A percentile compares a stretch with the other conserved stretches of the same genome.
These are phyloP conservation scores for Debaryomyces psychrophilus DNA, from an alignment of 1,139 yeast genomes.

Conservation along the genomic window DNA sequence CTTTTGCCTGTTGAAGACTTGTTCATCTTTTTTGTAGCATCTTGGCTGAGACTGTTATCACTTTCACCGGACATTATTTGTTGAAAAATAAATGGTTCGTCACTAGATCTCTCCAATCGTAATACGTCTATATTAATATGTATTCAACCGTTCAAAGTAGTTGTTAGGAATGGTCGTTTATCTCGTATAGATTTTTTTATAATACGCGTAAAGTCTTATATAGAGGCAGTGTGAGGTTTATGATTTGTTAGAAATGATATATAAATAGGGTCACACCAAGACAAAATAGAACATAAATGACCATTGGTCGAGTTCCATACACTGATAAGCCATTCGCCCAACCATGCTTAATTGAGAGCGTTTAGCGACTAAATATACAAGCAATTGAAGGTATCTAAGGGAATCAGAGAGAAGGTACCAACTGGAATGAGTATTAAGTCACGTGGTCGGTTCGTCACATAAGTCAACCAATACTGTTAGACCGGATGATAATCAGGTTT, in stretches of 20 bases:
- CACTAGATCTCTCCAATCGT: not conserved
- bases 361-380: not conserved
- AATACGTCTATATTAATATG: not conserved
- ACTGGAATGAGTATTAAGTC: conserved; percentile 6
- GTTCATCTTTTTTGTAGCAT: conserved; percentile 4
- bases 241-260: not conserved
- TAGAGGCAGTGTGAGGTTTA: conserved; percentile 7
- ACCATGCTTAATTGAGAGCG: not conserved
- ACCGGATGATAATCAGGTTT: conserved; percentile 13
- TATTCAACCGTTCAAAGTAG: not conserved
- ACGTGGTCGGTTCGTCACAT: conserved; percentile 12
- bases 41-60: conserved; percentile 6
- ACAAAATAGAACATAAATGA: not conserved
- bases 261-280: not conserved
- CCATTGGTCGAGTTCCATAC: not conserved
- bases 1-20: conserved; percentile 51
- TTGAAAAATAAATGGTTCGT: conserved; percentile 6
- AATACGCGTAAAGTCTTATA: conserved; percentile 6
- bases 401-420: not conserved
- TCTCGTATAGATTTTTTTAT: conserved; percentile 16
- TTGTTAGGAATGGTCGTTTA: conserved; percentile 15
- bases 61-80: conserved; percentile 8
- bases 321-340: not conserved
- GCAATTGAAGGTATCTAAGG: not conserved
- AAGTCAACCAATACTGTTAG: conserved; percentile 18